Evolutionary conservation across 352 stramenopile species (phyloP), one percentile per base, ranked within the genome.

Genomic region (Phytophthora sojae): DNA sequence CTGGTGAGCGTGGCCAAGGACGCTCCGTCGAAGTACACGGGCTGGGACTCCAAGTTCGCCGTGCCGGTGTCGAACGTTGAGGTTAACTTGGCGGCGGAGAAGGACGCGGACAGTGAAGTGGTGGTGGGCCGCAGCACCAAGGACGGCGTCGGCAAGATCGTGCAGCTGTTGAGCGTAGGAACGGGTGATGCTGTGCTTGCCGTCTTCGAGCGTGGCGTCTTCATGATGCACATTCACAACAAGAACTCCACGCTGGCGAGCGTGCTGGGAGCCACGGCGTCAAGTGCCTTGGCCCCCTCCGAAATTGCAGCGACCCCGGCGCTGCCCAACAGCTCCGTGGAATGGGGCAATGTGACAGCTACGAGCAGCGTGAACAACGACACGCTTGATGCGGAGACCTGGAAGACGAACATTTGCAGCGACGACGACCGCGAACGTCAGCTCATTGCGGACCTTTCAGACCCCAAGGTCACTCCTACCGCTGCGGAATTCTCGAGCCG

Each of bases 11-110:
- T 76, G 17, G 73, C 64, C 1, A 35, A 84, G 23, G 71, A 86
- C 44, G 55, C 61, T 8, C 70, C 82, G 0, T 69, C 74, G 64
- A 71, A 81, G 53, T 71, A 92, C 32, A 80, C 79, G 11, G 83
- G 77, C 4, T 94, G 85, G 85, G 85, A 94, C 64, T 76, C 85
- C 55, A 93, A 90, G 71, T 94, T 93, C 57, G 85, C 83, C 19
- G 87, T 93, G 0, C 78, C 88, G 2, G 80, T 94, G 12, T 79
- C 83, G 1, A 79, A 69, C 19, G 83, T 76, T n/a, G 71, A 87
- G 55, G 68, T 90, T 47, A 76, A 85, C 42, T 51, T 81, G 42
- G 8, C 30, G 9, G 47, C 57, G 61, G 71, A 79, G 14, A 76
- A 85, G 6, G 60, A 64, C 5, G 69, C 53, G 17, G 57, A 73